These are phyloP conservation scores for Phalaenopsis hybrid DNA, from an alignment of 116 monocot species.

Conservation along the genomic window DNA sequence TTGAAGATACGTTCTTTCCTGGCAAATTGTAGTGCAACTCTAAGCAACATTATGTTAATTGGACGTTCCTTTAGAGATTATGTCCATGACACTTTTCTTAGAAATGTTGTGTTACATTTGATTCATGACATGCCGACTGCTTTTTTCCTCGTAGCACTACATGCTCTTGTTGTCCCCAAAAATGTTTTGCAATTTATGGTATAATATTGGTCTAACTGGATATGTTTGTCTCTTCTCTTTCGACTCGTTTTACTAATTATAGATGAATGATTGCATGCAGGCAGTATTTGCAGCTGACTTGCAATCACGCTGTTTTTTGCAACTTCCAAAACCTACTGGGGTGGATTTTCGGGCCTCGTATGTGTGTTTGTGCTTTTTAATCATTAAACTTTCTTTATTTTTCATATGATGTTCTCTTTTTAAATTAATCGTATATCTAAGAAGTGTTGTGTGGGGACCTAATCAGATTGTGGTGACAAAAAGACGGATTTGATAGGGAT, in stretches of 20 bases:
- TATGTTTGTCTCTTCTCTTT: not conserved
- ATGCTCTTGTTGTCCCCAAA: not conserved
- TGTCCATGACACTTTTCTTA: not conserved
- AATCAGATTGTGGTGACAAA: no score
- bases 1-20: not conserved
- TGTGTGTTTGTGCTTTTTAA: constrained; percentile 15
- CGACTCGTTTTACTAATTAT: constrained; percentile 3
- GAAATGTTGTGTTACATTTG: not conserved
- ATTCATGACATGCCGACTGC: not conserved
- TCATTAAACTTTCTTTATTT: not conserved
- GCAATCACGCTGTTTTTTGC: constrained; percentile 84
- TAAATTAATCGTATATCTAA: no score
- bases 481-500: no score
- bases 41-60: not conserved
- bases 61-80: not conserved
- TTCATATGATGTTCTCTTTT: not conserved
- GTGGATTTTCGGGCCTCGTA: constrained; percentile 99
- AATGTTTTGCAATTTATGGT: not conserved
- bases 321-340: constrained; percentile 83
- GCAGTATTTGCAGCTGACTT: constrained; percentile 89
- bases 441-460: no score
- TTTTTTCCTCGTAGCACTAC: not conserved
- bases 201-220: not conserved
- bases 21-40: not conserved
- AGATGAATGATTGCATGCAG: constrained; percentile 29